Base-by-base conservation (phyloP, 495 filamentous ascomycete species). In the Podospora appendiculata region DNA sequence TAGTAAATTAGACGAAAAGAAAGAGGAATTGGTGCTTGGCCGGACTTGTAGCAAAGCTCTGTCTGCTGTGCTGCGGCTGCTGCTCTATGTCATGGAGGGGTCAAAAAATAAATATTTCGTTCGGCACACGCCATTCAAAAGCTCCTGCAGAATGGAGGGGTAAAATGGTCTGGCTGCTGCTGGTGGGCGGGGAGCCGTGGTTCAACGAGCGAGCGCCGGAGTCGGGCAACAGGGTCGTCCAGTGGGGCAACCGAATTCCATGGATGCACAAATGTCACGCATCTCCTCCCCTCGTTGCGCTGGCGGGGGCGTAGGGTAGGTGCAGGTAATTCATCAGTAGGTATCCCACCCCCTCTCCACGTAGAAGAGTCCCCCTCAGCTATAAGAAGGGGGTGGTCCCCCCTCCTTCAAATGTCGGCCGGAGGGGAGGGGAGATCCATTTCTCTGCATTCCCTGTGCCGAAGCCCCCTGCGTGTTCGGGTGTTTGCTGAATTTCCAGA, bases 81-180 rank as follows among this genome's bases (percentile, higher is more conserved):
- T 11, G n/a, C 11, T 40, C 7, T 13, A 14, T 16, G 13, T 42
- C 17, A 45, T 45, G 39, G 48, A 50, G 48, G 48, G 48, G 48
- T 50, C 48, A 17, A 50, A 41, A 48, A 38, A 48, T 38, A 38
- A 48, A 48, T 32, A 48, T 38, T 50, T 41, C 17, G 8, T 40
- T 16, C 36, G 16, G 19, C 35, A 39, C 32, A 16, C 25, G 25
- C 25, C 25, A 25, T 25, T 25, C 25, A 18, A n/a, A 19, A 17
- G 36, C 19, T 33, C 19, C 47, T 40, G 34, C 47, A 33, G 34
- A 8, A 41, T 50, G 48, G 36, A 41, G 48, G 48, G 48, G 18
- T 45, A 45, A 45, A 16, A 8, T 46, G 4, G 16, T n/a, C n/a
- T n/a, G 25, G 25, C 2, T 25, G 25, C 25, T 25, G 25, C 25